A percentile compares a stretch with the other conserved stretches of the same genome.
These are phyloP conservation scores for Hyphopichia homilentoma DNA, from an alignment of 805 yeast species.

Conservation along the genomic window DNA sequence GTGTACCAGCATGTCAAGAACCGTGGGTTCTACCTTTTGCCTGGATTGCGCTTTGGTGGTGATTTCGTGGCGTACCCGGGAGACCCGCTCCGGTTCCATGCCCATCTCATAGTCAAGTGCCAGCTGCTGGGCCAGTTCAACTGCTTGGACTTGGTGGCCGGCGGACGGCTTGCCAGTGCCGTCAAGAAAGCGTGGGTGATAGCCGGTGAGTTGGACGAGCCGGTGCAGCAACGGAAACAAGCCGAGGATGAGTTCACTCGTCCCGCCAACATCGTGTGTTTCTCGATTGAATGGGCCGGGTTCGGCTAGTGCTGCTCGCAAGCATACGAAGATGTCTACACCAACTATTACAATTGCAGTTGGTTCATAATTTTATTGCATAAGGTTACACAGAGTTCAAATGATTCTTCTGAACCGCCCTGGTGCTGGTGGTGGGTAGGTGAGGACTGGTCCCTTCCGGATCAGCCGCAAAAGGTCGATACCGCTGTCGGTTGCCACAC, in stretches of 20 bases:
- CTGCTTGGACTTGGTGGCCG: conserved; percentile 60
- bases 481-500: too few relatives aligned
- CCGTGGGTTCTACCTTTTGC: conserved; percentile 56
- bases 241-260: conserved; percentile 3
- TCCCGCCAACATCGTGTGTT: conserved; percentile 39
- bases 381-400: too few relatives aligned
- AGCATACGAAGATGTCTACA: too few relatives aligned
- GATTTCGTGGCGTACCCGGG: conserved; percentile 90
- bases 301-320: too few relatives aligned
- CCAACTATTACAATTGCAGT: too few relatives aligned
- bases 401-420: too few relatives aligned
- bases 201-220: conserved; percentile 28
- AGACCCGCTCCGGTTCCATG: conserved; percentile 86
- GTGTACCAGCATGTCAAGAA: conserved; percentile 38
- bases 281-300: conserved; percentile 94
- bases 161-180: conserved; percentile 90
- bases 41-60: conserved; percentile 92
- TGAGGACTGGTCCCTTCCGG: too few relatives aligned
- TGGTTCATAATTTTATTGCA: too few relatives aligned
- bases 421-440: too few relatives aligned
- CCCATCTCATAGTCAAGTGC: conserved; percentile 67
- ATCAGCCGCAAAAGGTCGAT: too few relatives aligned
- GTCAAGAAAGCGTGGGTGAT: conserved; percentile 84
- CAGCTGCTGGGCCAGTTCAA: conserved; percentile 34
- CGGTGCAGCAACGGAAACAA: background rate